These are phyloP conservation scores for Globisporangium megalacanthum DNA, from an alignment of 352 stramenopile species.

Conservation along the genomic window DNA sequence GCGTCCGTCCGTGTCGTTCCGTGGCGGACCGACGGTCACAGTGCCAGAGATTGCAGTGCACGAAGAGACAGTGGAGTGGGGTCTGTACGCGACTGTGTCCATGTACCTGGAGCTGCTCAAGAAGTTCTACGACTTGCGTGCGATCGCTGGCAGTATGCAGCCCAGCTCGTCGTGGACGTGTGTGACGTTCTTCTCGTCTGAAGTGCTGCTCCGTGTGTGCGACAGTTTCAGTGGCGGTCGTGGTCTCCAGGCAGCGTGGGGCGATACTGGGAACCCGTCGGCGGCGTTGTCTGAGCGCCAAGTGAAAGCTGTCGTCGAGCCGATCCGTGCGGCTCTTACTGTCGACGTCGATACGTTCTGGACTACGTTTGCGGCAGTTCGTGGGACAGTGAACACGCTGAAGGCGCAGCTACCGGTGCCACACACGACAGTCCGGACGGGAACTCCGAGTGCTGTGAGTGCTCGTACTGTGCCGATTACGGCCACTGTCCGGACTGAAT, in stretches of 20 bases:
- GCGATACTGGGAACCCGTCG: background rate
- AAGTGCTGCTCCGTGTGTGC: slow-evolving; percentile 59
- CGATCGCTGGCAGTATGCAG: slow-evolving; percentile 41
- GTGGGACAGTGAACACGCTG: background rate
- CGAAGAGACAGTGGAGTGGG: slow-evolving; percentile 32
- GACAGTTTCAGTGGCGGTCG: slow-evolving; percentile 5
- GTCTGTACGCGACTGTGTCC: slow-evolving; percentile 35
- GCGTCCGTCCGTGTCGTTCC: background rate
- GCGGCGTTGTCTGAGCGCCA: slow-evolving; percentile 18
- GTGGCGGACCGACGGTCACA: background rate
- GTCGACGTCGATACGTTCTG: background rate
- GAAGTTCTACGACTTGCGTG: slow-evolving; percentile 43
- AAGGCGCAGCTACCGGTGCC: background rate
- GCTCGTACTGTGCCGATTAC: too few species aligned
- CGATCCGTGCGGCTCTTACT: background rate
- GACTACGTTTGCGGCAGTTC: background rate
- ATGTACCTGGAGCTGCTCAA: slow-evolving; percentile 53
- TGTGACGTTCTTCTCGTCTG: slow-evolving; percentile 51
- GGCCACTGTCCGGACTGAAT: too few species aligned
- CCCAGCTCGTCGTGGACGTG: slow-evolving; percentile 22
- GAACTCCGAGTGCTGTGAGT: too few species aligned
- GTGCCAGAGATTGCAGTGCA: background rate
- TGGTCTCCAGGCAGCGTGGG: slow-evolving; percentile 11
- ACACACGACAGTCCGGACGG: too few species aligned
- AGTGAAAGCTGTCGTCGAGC: slow-evolving; percentile 14